These are phyloP conservation scores for Xylaria arbuscula DNA, from an alignment of 2,329 filamentous ascomycete genomes.

Conservation along the genomic window DNA sequence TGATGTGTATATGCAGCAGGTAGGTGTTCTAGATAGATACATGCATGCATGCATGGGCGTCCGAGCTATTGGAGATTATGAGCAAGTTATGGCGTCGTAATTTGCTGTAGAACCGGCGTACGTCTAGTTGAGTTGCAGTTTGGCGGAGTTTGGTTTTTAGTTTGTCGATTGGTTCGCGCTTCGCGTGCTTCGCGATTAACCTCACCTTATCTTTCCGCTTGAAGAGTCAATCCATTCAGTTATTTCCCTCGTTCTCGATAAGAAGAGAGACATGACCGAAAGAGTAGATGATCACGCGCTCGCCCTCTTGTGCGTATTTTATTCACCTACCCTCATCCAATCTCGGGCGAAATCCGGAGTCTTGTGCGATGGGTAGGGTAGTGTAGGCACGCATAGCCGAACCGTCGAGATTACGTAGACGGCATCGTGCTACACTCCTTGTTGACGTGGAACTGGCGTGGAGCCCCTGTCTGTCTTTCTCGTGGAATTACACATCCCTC, in stretches of 20 bases:
- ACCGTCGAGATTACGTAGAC: neutral
- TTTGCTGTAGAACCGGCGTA: too few species aligned
- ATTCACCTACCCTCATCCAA: neutral
- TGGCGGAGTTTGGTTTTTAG: too few species aligned
- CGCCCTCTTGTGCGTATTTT: neutral
- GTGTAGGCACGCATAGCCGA: neutral
- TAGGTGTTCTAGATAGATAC: too few species aligned
- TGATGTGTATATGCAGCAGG: too few species aligned
- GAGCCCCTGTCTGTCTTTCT: neutral
- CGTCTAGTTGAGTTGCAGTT: too few species aligned
- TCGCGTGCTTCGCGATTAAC: neutral
- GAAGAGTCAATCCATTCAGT: too few species aligned
- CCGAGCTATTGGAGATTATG: too few species aligned
- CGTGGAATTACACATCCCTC: neutral
- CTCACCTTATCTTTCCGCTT: slow-evolving; percentile 4
- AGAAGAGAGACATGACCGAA: neutral
- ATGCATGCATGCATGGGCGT: too few species aligned
- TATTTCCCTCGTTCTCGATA: too few species aligned
- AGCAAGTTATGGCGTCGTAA: too few species aligned
- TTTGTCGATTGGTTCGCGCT: too few species aligned
- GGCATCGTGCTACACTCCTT: slow-evolving; percentile 22
- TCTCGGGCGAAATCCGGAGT: slow-evolving; percentile 3
- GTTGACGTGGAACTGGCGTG: slow-evolving; percentile 25
- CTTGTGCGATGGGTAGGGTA: slow-evolving; percentile 2
- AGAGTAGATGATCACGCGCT: slow-evolving; percentile 22